Conservation (phyloP, 2,329 filamentous ascomycete genomes). For the Amauroascus niger region DNA sequence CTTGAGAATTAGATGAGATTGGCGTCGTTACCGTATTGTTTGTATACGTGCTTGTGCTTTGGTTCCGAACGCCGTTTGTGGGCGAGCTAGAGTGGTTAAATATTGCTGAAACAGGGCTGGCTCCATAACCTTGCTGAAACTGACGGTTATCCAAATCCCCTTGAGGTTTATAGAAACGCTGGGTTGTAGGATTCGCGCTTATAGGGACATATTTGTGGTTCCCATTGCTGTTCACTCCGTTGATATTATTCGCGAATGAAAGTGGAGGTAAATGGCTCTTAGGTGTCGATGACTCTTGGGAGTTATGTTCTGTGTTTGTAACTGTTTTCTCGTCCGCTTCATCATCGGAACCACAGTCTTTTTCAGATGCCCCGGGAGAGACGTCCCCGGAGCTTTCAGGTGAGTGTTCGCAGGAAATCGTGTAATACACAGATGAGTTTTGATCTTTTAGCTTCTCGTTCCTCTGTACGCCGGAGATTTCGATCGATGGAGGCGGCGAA, state of each 20-base stretch:
- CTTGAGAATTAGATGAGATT: slow-evolving; percentile 37
- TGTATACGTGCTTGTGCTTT: slow-evolving; percentile 36
- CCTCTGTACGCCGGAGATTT: slow-evolving; percentile 11
- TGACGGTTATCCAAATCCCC: neutral
- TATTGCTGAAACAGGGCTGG: neutral
- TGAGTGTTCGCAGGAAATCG: neutral
- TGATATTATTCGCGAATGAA: neutral
- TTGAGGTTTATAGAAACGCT: neutral
- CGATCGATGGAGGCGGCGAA: neutral
- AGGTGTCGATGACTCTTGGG: slow-evolving; percentile 1
- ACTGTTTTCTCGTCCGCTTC: neutral
- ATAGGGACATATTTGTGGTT: neutral
- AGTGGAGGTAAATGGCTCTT: neutral
- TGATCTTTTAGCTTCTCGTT: neutral
- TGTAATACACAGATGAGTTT: slow-evolving; percentile 6
- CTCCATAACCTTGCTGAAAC: neutral
- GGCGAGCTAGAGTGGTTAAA: neutral
- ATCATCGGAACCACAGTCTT: neutral
- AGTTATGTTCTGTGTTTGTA: slow-evolving; percentile 2
- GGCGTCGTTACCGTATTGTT: slow-evolving; percentile 33
- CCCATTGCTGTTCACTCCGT: neutral
- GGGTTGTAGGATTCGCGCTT: neutral
- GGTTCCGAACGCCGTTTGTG: slow-evolving; percentile 24
- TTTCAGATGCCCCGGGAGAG: neutral
- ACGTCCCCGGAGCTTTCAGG: neutral